Conservation (phyloP, 305 asterid species). For the Fraxinus paxiana region DNA sequence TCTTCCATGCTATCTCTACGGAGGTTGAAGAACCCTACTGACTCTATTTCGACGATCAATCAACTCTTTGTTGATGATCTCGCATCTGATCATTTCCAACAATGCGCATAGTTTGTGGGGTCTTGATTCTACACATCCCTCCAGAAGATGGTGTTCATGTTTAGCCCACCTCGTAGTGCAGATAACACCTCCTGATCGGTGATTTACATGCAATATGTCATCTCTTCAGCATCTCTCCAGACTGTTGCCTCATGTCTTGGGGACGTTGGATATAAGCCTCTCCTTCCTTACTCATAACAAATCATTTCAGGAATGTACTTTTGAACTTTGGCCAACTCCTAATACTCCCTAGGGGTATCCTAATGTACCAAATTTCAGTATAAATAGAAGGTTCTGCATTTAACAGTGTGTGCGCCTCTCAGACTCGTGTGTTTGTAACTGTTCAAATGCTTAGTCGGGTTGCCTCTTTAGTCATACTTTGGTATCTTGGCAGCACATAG, state of each 20-base stretch:
- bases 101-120: not conserved
- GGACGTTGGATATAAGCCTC: not conserved
- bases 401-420: not conserved
- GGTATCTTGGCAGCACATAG: not conserved
- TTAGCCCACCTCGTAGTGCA: not conserved
- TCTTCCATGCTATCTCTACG: not conserved
- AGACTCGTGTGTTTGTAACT: not conserved
- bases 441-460: not conserved
- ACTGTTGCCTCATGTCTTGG: not conserved
- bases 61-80: not conserved
- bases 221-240: not conserved
- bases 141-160: not conserved
- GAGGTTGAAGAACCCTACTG: not conserved
- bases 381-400: not conserved
- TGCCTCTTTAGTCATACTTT: not conserved
- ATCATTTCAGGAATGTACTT: not conserved
- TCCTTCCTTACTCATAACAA: not conserved
- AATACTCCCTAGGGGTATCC: not conserved
- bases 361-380: not conserved
- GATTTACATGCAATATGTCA: too few relatives aligned
- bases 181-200: not conserved
- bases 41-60: not conserved
- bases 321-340: not conserved
- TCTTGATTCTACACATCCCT: too few relatives aligned
- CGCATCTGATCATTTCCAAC: not conserved